These are phyloP conservation scores for Talaromyces sp. DNA, from an alignment of 2,329 filamentous ascomycete species.

Conservation along the genomic window DNA sequence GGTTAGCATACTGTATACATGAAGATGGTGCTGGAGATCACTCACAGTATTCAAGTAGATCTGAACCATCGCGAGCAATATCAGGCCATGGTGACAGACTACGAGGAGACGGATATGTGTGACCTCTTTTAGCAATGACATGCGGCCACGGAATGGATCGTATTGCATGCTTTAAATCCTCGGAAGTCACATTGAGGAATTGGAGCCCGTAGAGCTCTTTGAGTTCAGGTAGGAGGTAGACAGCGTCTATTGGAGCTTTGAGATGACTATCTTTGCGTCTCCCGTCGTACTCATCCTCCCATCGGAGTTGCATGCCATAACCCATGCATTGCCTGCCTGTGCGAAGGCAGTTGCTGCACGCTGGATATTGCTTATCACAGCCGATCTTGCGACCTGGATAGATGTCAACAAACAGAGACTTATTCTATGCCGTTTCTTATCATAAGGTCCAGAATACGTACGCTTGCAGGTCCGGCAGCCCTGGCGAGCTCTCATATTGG, in stretches of 20 bases:
- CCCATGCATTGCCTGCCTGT: slow-evolving; percentile 8
- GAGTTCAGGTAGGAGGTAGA: background rate
- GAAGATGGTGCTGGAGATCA: background rate
- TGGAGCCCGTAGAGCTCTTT: background rate
- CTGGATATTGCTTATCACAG: slow-evolving; percentile 8
- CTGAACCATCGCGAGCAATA: background rate
- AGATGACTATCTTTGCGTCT: background rate
- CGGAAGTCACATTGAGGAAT: slow-evolving; percentile 3
- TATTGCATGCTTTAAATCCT: background rate
- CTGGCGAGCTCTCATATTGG: background rate
- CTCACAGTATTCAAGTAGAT: slow-evolving; percentile 12
- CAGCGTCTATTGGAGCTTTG: background rate
- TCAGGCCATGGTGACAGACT: slow-evolving; percentile 5
- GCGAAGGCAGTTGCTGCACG: slow-evolving; percentile 8
- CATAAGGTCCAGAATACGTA: background rate
- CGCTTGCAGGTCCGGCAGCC: slow-evolving; percentile 14
- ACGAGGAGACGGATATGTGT: background rate
- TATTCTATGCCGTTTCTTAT: background rate
- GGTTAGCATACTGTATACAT: background rate
- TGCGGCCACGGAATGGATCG: background rate
- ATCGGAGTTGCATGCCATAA: slow-evolving; percentile 7
- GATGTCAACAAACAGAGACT: background rate
- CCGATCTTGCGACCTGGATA: slow-evolving; percentile 9
- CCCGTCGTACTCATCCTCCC: slow-evolving; percentile 12
- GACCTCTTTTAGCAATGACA: background rate